Conservation (phyloP, 2,329 filamentous ascomycete species). For the Gliomastix tumulicola region DNA sequence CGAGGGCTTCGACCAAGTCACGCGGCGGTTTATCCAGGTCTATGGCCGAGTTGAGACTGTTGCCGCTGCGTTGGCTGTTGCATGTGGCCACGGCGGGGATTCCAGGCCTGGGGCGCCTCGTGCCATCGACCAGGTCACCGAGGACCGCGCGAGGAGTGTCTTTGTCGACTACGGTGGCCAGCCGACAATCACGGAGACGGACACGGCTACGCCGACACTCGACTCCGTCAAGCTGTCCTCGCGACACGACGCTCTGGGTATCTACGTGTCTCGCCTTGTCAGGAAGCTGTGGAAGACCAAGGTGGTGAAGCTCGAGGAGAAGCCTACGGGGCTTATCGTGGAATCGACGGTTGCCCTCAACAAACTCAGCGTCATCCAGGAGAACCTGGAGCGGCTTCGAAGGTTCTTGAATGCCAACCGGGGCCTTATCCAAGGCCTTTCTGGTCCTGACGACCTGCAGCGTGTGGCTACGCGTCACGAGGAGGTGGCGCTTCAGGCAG, state of each 20-base stretch:
- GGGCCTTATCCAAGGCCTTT: constrained; percentile 84
- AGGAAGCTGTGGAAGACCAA: constrained; percentile 80
- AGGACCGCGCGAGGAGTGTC: constrained; percentile 76
- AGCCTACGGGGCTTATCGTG: constrained; percentile 52
- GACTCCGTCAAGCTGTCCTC: constrained; percentile 85
- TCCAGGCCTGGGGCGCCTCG: constrained; percentile 62
- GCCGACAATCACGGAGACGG: constrained; percentile 71
- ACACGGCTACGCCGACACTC: constrained; percentile 64
- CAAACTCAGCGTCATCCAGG: constrained; percentile 73
- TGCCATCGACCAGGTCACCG: constrained; percentile 75
- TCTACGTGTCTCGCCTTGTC: constrained; percentile 84
- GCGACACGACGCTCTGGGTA: constrained; percentile 77
- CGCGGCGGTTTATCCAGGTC: constrained; percentile 74
- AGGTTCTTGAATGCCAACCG: constrained; percentile 84
- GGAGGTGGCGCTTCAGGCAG: constrained; percentile 84
- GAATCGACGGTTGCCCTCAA: constrained; percentile 56
- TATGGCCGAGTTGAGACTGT: constrained; percentile 89
- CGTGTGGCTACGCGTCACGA: constrained; percentile 77
- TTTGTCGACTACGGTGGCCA: constrained; percentile 93
- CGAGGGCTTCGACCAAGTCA: constrained; percentile 41
- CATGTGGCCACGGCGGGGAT: constrained; percentile 87
- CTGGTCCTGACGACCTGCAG: constrained; percentile 81
- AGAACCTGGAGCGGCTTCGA: constrained; percentile 69
- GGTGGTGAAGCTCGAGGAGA: constrained; percentile 53
- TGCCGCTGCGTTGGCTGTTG: constrained; percentile 85